Evolutionary conservation across 352 stramenopile genomes (phyloP), one percentile per base, ranked within the genome.

Genomic region (Pythium myriotylum): DNA sequence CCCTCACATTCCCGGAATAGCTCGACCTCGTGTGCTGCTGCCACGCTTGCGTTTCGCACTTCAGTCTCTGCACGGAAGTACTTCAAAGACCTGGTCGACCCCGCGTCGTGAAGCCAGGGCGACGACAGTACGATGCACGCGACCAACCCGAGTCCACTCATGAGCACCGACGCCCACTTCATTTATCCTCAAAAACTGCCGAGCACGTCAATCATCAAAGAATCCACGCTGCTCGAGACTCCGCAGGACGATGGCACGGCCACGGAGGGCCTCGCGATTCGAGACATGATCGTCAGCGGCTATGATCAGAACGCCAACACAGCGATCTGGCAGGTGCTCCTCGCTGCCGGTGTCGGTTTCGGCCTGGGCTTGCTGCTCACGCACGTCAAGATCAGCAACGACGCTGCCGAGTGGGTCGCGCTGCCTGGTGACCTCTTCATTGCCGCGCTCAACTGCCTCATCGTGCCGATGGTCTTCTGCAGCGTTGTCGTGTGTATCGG

Each of bases 391-490:
- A 65, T 88, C 2, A 59, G 48, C 33, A 49, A 47, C 4, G 67
- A 69, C 22, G 66, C 51, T 54, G 76, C 72, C 17, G 58, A 76
- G 32, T 88, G 80, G 79, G 59, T 91, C 62, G 72, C 70, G 12
- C 49, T 91, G 26, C 79, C 82, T 4, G 82, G 82, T 10, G 54
- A 84, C 16, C 60, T 91, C 10, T 91, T 91, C 45, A 79, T 89
- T 39, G 42, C 72, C 10, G 79, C 76, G 20, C 74, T 89, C 52
- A 86, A 84, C 64, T 89, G 82, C 61, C 52, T 88, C 14, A 76
- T 91, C 50, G 77, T 86, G 47, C 78, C 77, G 2, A 82, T 89
- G 70, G 80, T 89, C 3, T 88, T 87, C 49, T 89, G 77, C 72
- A 88, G 67, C 35, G 68, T 89, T 37, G 74, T 86, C 19, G 65